Percentiles rank a stretch among this genome's conserved stretches.
These are phyloP conservation scores for Mortierella sp. DNA, from an alignment of 371 early-diverging fungal species.

Conservation along the genomic window DNA sequence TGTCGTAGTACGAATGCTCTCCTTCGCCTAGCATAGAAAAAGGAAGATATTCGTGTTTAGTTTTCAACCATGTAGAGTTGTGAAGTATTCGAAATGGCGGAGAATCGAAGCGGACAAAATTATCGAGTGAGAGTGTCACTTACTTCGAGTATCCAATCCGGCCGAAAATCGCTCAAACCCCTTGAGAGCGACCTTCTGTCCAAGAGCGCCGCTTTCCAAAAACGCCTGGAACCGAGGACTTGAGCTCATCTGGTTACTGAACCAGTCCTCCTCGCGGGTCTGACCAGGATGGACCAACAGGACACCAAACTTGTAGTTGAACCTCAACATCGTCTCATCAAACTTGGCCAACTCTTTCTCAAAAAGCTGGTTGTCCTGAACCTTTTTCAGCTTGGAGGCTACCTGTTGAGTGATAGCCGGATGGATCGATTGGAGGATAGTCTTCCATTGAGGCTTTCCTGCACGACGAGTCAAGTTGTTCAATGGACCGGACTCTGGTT, in stretches of 20 bases:
- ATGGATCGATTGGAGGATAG: slow-evolving; percentile 61
- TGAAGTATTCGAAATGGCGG: neutral
- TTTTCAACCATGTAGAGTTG: too few relatives aligned
- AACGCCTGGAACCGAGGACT: slow-evolving; percentile 75
- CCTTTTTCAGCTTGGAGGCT: slow-evolving; percentile 67
- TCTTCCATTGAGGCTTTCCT: slow-evolving; percentile 61
- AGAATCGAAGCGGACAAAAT: neutral
- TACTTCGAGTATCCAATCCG: slow-evolving; percentile 85
- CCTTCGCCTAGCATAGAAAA: slow-evolving; percentile 69
- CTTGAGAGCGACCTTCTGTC: slow-evolving; percentile 76
- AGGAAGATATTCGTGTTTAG: too few relatives aligned
- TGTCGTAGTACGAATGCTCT: slow-evolving; percentile 74
- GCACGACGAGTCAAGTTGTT: slow-evolving; percentile 52
- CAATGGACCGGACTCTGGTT: slow-evolving; percentile 44
- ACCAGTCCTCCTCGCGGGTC: slow-evolving; percentile 82
- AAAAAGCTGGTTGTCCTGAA: slow-evolving; percentile 46
- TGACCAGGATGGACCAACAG: slow-evolving; percentile 77
- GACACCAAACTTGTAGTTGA: slow-evolving; percentile 85
- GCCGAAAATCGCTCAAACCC: slow-evolving; percentile 87
- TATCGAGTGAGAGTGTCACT: slow-evolving; percentile 34
- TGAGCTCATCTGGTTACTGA: slow-evolving; percentile 69
- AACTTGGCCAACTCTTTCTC: slow-evolving; percentile 62
- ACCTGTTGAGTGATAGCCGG: slow-evolving; percentile 60
- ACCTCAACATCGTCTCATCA: slow-evolving; percentile 64
- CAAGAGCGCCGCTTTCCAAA: slow-evolving; percentile 71